A percentile compares a stretch with the other conserved stretches of the same genome.
phyloP scores from a whole-genome alignment of 306 rosid genomes.

The Hylodesmum podocarpum region DNA sequence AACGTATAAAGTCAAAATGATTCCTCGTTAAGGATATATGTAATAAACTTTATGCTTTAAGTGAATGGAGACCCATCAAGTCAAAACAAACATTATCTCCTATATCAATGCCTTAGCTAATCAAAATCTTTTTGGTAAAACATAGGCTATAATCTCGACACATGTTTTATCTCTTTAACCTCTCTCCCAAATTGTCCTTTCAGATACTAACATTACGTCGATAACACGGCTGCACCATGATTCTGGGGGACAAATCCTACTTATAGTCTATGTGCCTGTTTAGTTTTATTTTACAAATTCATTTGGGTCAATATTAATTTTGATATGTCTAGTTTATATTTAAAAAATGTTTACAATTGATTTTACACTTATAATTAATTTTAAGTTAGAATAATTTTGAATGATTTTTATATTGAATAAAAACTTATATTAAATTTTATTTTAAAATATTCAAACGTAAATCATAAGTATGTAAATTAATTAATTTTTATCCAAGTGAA shows the following conservation, averaged over 20 bases:
- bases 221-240: neutral
- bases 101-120: neutral
- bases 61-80: neutral
- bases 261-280: too few relatives aligned
- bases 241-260: neutral
- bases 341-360: too few relatives aligned
- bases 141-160: slow-evolving; percentile 16
- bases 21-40: neutral
- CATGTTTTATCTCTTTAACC: slow-evolving; percentile 14
- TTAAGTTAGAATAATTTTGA: too few relatives aligned
- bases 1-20: neutral
- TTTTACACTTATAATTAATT: too few relatives aligned
- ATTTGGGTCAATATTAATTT: too few relatives aligned
- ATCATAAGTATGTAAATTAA: too few relatives aligned
- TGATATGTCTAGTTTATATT: too few relatives aligned
- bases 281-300: too few relatives aligned
- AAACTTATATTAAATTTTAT: too few relatives aligned
- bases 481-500: too few relatives aligned
- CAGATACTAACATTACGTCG: neutral
- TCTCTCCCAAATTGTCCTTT: neutral
- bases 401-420: too few relatives aligned
- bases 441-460: too few relatives aligned
- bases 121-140: neutral
- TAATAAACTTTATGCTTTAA: neutral
- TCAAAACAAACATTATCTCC: neutral